Percentiles rank a stretch among this genome's conserved stretches.
Evolutionary conservation across 169 alveolate genomes (phyloP).

Genomic region (Eimeria mitis): DNA sequence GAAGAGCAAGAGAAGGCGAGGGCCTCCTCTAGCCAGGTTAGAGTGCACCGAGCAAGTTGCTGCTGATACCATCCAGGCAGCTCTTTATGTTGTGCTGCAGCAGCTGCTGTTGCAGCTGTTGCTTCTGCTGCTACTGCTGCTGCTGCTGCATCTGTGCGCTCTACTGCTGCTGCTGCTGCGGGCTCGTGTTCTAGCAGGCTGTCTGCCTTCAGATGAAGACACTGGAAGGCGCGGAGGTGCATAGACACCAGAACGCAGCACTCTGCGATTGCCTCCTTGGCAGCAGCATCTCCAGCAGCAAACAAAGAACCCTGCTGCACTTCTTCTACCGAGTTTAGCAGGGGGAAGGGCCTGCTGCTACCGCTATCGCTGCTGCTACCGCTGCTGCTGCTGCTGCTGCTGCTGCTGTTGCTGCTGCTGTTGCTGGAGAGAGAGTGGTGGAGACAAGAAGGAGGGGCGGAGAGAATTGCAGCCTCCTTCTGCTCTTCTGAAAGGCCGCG

Average conservation of each 20-base stretch:
- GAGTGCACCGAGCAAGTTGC: slow-evolving; percentile 21
- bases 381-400: background rate
- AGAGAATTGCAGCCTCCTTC: background rate
- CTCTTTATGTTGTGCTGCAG: background rate
- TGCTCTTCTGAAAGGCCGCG: background rate
- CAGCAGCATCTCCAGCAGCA: slow-evolving; percentile 42
- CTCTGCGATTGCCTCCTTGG: slow-evolving; percentile 1
- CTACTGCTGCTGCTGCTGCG: slow-evolving; percentile 10
- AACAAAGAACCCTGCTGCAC: background rate
- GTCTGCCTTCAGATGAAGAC: slow-evolving; percentile 49
- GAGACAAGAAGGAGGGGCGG: slow-evolving; percentile 34
- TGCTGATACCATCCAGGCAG: slow-evolving; percentile 47
- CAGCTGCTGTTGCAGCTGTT: slow-evolving; percentile 17
- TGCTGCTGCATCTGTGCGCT: background rate
- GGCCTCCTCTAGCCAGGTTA: slow-evolving; percentile 56
- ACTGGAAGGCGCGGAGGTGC: slow-evolving; percentile 35
- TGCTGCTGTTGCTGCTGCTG: slow-evolving; percentile 1
- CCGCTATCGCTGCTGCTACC: slow-evolving; percentile 3
- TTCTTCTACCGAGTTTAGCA: background rate
- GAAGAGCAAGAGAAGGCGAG: slow-evolving; percentile 35
- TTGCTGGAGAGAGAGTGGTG: slow-evolving; percentile 6
- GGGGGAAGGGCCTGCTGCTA: slow-evolving; percentile 14
- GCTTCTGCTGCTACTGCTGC: slow-evolving; percentile 10
- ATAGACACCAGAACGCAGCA: slow-evolving; percentile 8
- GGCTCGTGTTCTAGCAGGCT: slow-evolving; percentile 11